Conservation (phyloP, 345 rosid species). For the Brassica juncea region DNA sequence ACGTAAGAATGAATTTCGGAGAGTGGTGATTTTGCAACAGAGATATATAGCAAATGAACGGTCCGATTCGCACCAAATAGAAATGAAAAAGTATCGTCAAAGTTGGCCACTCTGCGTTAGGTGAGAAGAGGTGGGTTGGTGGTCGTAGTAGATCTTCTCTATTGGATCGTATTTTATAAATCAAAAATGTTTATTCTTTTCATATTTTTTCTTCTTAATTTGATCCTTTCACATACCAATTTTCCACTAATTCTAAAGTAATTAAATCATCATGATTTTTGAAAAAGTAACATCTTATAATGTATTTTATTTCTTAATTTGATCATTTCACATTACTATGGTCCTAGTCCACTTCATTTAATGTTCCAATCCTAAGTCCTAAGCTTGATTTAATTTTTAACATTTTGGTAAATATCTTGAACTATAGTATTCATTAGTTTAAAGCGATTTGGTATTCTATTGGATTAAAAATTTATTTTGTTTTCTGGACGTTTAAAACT, state of each 20-base stretch:
- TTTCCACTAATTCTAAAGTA: conserved; percentile 1
- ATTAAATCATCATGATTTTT: not conserved
- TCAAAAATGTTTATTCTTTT: not conserved
- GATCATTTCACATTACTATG: too few relatives aligned
- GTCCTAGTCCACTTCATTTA: too few relatives aligned
- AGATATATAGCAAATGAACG: conserved; percentile 33
- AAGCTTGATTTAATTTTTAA: too few relatives aligned
- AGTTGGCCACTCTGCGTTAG: conserved; percentile 40
- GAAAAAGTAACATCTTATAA: not conserved
- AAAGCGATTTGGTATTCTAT: too few relatives aligned
- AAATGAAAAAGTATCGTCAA: conserved; percentile 11
- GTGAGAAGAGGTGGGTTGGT: conserved; percentile 30
- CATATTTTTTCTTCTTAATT: not conserved
- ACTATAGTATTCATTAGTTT: too few relatives aligned
- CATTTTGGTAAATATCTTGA: too few relatives aligned
- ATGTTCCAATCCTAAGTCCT: too few relatives aligned
- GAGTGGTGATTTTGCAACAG: not conserved
- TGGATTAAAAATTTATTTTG: too few relatives aligned
- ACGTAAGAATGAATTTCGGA: not conserved
- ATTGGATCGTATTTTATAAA: not conserved
- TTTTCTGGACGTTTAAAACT: too few relatives aligned
- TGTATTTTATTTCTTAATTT: too few relatives aligned
- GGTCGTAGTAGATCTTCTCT: not conserved
- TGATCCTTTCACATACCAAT: not conserved
- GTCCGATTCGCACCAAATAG: conserved; percentile 33